These are phyloP conservation scores for Suillus occidentalis DNA, from an alignment of 768 basidiomycete species.

Conservation along the genomic window DNA sequence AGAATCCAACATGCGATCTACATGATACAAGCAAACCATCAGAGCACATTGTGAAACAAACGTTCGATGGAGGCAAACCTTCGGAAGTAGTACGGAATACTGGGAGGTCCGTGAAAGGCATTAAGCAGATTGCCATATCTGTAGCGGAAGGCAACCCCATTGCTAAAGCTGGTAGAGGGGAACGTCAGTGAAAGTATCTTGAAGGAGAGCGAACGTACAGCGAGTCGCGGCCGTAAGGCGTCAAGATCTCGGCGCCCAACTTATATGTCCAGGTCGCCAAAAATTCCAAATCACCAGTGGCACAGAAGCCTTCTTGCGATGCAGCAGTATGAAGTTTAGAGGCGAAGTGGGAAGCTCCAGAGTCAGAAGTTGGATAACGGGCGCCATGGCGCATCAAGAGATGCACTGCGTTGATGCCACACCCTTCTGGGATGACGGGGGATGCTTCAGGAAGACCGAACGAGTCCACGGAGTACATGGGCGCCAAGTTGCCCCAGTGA, in stretches of 20 bases:
- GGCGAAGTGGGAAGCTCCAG: slow-evolving; percentile 29
- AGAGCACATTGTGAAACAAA: not conserved
- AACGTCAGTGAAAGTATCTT: not conserved
- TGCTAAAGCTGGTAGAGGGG: slow-evolving; percentile 32
- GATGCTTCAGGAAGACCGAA: slow-evolving; percentile 52
- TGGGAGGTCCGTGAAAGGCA: slow-evolving; percentile 42
- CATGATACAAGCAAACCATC: not conserved
- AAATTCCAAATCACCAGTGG: slow-evolving; percentile 40
- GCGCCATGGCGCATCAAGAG: slow-evolving; percentile 44
- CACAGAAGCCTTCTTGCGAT: slow-evolving; percentile 28
- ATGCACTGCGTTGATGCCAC: slow-evolving; percentile 45
- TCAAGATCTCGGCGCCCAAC: slow-evolving; percentile 46
- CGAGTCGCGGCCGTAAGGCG: slow-evolving; percentile 47
- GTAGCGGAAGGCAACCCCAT: slow-evolving; percentile 44
- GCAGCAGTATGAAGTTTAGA: slow-evolving; percentile 24
- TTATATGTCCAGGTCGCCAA: slow-evolving; percentile 47
- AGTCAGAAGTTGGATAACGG: slow-evolving; percentile 39
- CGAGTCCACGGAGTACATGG: slow-evolving; percentile 50
- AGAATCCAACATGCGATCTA: slow-evolving; percentile 36
- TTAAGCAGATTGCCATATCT: slow-evolving; percentile 48
- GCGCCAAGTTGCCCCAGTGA: slow-evolving; percentile 49
- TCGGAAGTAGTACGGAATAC: slow-evolving; percentile 50
- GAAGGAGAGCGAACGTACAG: slow-evolving; percentile 21
- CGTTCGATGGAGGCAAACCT: slow-evolving; percentile 22
- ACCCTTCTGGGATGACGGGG: slow-evolving; percentile 45